These are phyloP conservation scores for Neurospora sp. DNA, from an alignment of 495 filamentous ascomycete genomes.

Conservation along the genomic window DNA sequence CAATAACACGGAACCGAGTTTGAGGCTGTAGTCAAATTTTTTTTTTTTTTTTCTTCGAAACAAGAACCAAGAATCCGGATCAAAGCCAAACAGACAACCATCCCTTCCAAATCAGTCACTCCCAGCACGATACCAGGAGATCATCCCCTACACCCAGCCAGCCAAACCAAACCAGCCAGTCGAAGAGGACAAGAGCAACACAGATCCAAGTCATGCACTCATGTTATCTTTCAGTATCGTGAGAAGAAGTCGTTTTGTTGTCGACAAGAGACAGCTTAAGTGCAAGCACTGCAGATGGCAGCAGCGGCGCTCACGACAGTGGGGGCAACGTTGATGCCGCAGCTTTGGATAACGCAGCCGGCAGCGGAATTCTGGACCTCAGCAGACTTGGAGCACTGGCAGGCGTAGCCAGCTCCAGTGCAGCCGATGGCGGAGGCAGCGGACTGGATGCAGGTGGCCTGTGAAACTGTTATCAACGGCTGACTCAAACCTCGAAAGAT, in stretches of 20 bases:
- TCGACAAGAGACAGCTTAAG: background rate
- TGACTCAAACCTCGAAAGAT: background rate
- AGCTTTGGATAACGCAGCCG: background rate
- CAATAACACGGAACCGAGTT: background rate
- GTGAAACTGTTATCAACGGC: background rate
- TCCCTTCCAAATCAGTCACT: background rate
- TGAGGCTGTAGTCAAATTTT: background rate
- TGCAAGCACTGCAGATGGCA: background rate
- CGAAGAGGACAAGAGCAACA: constrained; percentile 3
- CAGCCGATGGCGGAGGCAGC: constrained; percentile 3
- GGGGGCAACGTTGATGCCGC: background rate
- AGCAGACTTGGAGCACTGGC: constrained; percentile 3
- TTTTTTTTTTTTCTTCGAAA: background rate
- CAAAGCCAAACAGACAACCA: background rate
- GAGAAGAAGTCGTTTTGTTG: background rate
- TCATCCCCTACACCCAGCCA: background rate
- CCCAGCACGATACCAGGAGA: background rate
- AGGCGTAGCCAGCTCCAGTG: background rate
- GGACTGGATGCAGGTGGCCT: background rate
- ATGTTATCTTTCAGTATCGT: background rate
- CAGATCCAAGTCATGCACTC: constrained; percentile 4
- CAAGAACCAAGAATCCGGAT: background rate
- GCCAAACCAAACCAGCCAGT: background rate
- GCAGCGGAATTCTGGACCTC: background rate
- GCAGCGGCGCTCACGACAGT: background rate